phyloP scores from a whole-genome alignment of 1,139 yeast genomes.

The Suhomyces maxii region DNA sequence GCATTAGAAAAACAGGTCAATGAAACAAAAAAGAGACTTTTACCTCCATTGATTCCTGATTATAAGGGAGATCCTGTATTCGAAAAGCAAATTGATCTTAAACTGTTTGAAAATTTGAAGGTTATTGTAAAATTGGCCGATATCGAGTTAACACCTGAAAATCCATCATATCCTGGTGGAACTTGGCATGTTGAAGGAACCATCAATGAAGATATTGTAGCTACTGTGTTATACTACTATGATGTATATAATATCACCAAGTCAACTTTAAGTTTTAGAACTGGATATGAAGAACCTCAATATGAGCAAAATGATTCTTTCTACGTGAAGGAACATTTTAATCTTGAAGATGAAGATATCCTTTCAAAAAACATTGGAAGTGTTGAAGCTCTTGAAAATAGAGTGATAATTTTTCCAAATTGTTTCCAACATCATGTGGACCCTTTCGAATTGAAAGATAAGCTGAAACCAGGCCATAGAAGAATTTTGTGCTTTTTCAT shows the following conservation, averaged over 20 bases:
- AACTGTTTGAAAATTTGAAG: conserved; percentile 24
- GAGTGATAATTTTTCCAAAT: conserved; percentile 42
- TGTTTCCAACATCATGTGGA: conserved; percentile 42
- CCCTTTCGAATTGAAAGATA: conserved; percentile 37
- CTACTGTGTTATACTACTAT: conserved; percentile 44
- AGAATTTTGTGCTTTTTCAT: conserved; percentile 44
- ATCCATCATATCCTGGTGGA: conserved; percentile 41
- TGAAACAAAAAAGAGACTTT: no score
- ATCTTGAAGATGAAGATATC: conserved; percentile 8
- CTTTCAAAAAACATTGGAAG: conserved; percentile 21
- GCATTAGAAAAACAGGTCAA: conserved; percentile 1
- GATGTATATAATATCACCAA: conserved; percentile 42
- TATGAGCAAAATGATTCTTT: conserved; percentile 38
- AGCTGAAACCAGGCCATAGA: conserved; percentile 37
- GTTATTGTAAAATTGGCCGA: conserved; percentile 46
- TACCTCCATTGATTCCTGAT: no score
- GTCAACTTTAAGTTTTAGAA: conserved; percentile 34
- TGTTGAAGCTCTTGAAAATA: conserved; percentile 26
- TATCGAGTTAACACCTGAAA: conserved; percentile 45
- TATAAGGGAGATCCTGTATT: no score
- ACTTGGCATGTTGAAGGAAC: conserved; percentile 51
- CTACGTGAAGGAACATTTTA: conserved; percentile 23
- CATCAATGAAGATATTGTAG: conserved; percentile 44
- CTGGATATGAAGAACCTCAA: conserved; percentile 32
- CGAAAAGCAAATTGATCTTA: conserved; percentile 18